Percentiles rank a stretch among this genome's conserved stretches.
These are phyloP conservation scores for Sarocladiaceae sp. DNA, from an alignment of 2,329 filamentous ascomycete genomes.

Conservation along the genomic window DNA sequence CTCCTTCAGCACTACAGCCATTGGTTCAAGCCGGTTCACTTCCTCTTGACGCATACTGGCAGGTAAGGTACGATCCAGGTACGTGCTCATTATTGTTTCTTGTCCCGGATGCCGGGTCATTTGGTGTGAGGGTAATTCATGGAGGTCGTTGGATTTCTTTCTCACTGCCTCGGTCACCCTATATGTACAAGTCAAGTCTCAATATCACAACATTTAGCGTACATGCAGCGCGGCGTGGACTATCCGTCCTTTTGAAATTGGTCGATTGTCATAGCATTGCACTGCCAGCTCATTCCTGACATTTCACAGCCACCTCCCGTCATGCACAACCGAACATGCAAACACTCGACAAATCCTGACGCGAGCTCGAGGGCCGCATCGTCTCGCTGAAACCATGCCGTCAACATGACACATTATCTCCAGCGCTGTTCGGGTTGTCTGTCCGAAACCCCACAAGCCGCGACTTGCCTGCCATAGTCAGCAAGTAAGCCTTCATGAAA, in stretches of 20 bases:
- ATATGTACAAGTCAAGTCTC: neutral
- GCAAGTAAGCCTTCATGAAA: too few relatives aligned
- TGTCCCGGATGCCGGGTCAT: too few relatives aligned
- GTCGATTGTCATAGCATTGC: neutral
- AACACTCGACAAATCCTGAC: neutral
- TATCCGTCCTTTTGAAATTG: neutral
- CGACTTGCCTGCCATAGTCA: neutral
- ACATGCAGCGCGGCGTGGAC: neutral
- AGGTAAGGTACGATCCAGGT: slow-evolving; percentile 1
- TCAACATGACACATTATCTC: neutral
- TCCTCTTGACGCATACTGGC: neutral
- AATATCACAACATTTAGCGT: neutral
- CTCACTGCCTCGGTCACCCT: neutral
- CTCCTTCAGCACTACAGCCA: neutral
- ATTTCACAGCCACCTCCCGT: neutral
- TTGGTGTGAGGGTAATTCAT: too few relatives aligned
- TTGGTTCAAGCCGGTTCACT: neutral
- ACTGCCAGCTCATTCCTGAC: neutral
- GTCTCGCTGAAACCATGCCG: slow-evolving; percentile 6
- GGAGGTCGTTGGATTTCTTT: neutral
- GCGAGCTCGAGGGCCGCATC: neutral
- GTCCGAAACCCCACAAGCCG: neutral
- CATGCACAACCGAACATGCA: neutral
- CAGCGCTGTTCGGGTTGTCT: neutral
- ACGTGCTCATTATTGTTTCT: too few relatives aligned